Evolutionary conservation across 345 rosid genomes (phyloP), one percentile per base, ranked within the genome.

Genomic region (Gynandropsis gynandra): DNA sequence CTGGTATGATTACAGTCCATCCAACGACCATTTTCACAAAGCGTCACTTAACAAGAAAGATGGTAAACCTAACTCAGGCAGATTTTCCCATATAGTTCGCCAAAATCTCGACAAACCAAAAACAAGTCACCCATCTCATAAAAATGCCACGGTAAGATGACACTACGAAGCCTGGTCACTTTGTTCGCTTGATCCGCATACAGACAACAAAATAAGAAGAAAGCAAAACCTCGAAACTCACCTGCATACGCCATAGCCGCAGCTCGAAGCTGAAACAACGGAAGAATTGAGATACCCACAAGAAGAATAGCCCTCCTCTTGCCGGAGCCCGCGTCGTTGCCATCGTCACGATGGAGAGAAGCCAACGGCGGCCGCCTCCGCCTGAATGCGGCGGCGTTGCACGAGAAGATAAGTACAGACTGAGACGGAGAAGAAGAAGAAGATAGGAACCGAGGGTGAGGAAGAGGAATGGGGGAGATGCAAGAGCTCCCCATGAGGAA

Each of bases 261-360:
- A 0, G 65, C 54, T 15, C 65, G 69, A 60, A 69, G 65, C 46
- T 70, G 76, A 54, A 82, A 56, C 33, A 82, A 73, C 5, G 95
- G 95, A 63, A 84, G 80, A 62, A 74, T 75, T 6, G 97, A 78
- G 65, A 79, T 45, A 47, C 95, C 90, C 57, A 82, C 66, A 19
- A 84, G 71, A 10, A 84, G 63, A 70, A 79, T 58, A 34, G 77
- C 72, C 42, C 90, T 76, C 62, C 82, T 74, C 48, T 58, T 71
- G 24, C 17, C 47, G 43, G 65, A 71, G 57, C 60, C 46, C 45
- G 21, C 17, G 41, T 61, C 78, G 5, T 40, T 7, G 13, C 58
- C 76, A 29, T 65, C 76, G 37, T 49, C 75, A 8, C 45, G 74
- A 52, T 69, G 73, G 16, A 62, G 52, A 40, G 78, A 70, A 34